Percentiles rank a stretch among this genome's conserved stretches.
Evolutionary conservation across 176 grass and related monocot species (phyloP).

Genomic region (Juncus effusus): DNA sequence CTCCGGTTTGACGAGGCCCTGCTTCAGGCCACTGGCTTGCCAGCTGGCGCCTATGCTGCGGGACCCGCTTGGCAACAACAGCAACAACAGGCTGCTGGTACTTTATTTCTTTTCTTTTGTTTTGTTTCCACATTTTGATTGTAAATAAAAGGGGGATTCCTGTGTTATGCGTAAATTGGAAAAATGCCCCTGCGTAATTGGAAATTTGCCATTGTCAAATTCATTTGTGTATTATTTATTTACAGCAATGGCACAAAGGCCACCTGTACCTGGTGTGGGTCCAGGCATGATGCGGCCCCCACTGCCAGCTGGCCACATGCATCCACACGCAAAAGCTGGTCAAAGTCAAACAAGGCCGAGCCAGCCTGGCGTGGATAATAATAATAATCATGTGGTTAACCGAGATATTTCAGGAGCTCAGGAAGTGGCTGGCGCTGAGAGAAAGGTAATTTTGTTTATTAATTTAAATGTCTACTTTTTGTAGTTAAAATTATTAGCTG

Average conservation of each 20-base stretch:
- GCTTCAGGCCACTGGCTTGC: slow-evolving; percentile 70
- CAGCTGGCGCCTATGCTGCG: slow-evolving; percentile 70
- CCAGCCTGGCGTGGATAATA: slow-evolving; percentile 61
- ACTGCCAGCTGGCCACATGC: slow-evolving; percentile 48
- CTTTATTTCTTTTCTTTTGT: slow-evolving; percentile 15
- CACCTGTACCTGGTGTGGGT: slow-evolving; percentile 37
- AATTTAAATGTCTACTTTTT: not conserved
- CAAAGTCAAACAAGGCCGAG: slow-evolving; percentile 51
- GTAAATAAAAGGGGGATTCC: too few species aligned
- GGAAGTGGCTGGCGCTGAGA: slow-evolving; percentile 46
- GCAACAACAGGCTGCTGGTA: slow-evolving; percentile 31
- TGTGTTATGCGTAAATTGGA: too few species aligned
- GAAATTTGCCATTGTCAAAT: too few species aligned
- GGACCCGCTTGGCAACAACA: slow-evolving; percentile 71
- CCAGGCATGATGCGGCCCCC: slow-evolving; percentile 51
- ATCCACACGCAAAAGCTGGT: slow-evolving; percentile 49
- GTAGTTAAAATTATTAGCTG: not conserved
- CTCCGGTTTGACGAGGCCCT: slow-evolving; percentile 79
- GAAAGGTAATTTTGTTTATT: slow-evolving; percentile 43
- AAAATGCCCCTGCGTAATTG: too few species aligned
- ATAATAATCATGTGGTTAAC: slow-evolving; percentile 24
- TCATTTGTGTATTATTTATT: not conserved
- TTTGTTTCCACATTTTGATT: not conserved
- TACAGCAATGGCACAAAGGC: slow-evolving; percentile 51
- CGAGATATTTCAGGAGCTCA: slow-evolving; percentile 53